Evolutionary conservation across 768 basidiomycete species (phyloP).

Genomic region (Suillus clintonianus): DNA sequence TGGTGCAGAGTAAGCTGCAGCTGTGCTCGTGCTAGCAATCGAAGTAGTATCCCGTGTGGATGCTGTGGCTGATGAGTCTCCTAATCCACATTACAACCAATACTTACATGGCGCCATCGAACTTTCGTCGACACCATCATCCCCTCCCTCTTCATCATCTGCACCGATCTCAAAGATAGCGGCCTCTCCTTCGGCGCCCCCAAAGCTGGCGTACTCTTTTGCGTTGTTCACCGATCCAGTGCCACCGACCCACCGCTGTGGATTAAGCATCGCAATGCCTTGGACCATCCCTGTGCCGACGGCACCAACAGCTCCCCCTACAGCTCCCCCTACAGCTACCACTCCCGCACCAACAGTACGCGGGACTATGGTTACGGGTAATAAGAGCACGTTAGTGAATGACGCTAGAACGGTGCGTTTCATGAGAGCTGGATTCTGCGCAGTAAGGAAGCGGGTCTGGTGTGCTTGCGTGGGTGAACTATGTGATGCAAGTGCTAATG

Average conservation of each 20-base stretch:
- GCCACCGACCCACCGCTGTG: conserved; percentile 76
- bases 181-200: conserved; percentile 24
- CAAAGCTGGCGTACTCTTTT: conserved; percentile 23
- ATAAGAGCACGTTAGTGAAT: conserved; percentile 84
- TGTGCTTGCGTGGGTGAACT: conserved; percentile 5
- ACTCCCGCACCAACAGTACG: conserved; percentile 75
- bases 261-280: conserved; percentile 88
- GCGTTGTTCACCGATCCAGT: conserved; percentile 9
- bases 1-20: neutral
- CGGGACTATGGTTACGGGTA: conserved; percentile 97
- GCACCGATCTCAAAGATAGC: conserved; percentile 53
- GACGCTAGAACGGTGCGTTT: conserved; percentile 93
- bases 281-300: conserved; percentile 77
- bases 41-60: conserved; percentile 1
- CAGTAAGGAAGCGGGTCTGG: conserved; percentile 68
- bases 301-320: conserved; percentile 66
- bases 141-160: conserved; percentile 37
- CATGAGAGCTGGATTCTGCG: conserved; percentile 86
- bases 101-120: neutral
- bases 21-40: neutral
- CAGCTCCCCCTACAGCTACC: conserved; percentile 50
- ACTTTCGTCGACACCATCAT: conserved; percentile 17
- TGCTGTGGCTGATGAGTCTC: conserved; percentile 13
- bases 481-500: conserved; percentile 4
- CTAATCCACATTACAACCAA: conserved; percentile 8